A percentile compares a stretch with the other conserved stretches of the same genome.
Conservation (phyloP, 2,329 filamentous ascomycete genomes). For the Dactylellina cionopaga region DNA sequence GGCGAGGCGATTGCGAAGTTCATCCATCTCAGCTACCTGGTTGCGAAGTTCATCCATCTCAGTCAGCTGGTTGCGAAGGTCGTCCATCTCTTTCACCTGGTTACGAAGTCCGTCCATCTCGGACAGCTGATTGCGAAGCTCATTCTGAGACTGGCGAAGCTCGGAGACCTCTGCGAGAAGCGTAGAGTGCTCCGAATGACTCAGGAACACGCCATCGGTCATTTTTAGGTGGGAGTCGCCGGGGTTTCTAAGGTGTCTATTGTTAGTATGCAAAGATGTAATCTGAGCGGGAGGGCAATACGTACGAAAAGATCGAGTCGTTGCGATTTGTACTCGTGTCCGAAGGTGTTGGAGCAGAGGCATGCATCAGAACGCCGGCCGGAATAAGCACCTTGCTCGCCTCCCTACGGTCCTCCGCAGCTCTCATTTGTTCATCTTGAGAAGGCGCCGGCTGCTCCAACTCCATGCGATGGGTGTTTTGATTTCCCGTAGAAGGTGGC, state of each 20-base stretch:
- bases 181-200: slow-evolving; percentile 19
- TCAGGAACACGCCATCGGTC: slow-evolving; percentile 32
- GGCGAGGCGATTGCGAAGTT: too few species aligned
- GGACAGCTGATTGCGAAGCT: background rate
- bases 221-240: slow-evolving; percentile 28
- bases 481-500: slow-evolving; percentile 8
- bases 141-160: too few species aligned
- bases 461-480: slow-evolving; percentile 9
- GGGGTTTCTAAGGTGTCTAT: background rate
- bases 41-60: too few species aligned
- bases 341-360: slow-evolving; percentile 3
- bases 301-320: slow-evolving; percentile 34
- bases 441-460: slow-evolving; percentile 16
- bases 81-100: too few species aligned
- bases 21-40: too few species aligned
- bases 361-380: slow-evolving; percentile 10
- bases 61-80: too few species aligned
- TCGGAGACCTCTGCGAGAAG: slow-evolving; percentile 23
- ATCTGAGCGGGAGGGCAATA: background rate
- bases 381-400: slow-evolving; percentile 32
- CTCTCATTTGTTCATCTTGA: slow-evolving; percentile 16
- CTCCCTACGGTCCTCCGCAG: slow-evolving; percentile 29
- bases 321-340: slow-evolving; percentile 18
- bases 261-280: slow-evolving; percentile 13
- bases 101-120: too few species aligned